These are phyloP conservation scores for Candida qinlingensis DNA, from an alignment of 805 yeast species.

Conservation along the genomic window DNA sequence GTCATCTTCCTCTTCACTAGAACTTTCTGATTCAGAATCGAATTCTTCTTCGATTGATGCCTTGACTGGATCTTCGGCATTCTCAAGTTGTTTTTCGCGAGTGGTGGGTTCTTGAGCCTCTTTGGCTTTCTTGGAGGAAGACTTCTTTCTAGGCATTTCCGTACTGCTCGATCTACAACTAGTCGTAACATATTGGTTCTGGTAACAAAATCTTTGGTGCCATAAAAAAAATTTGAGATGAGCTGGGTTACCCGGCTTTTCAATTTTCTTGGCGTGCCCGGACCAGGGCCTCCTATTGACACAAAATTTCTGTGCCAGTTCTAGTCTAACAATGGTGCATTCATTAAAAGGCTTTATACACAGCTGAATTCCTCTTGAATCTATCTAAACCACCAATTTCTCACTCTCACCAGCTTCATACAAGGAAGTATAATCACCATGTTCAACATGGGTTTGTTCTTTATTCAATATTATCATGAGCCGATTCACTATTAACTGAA, in stretches of 20 bases:
- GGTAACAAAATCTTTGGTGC: neutral
- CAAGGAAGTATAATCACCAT: no score
- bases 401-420: no score
- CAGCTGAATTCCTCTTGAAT: no score
- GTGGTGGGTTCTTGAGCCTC: conserved; percentile 49
- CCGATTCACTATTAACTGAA: no score
- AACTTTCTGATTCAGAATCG: conserved; percentile 33
- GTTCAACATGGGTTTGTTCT: no score
- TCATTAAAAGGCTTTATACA: no score
- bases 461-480: no score
- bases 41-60: conserved; percentile 28
- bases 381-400: no score
- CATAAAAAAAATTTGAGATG: conserved; percentile 1
- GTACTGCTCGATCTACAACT: neutral
- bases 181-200: neutral
- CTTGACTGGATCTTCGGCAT: conserved; percentile 17
- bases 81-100: conserved; percentile 21
- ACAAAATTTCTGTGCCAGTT: no score
- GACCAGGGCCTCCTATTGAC: neutral
- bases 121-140: conserved; percentile 69
- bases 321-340: no score
- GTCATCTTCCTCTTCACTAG: conserved; percentile 79
- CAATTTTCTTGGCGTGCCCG: neutral
- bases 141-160: conserved; percentile 80
- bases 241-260: conserved; percentile 1